phyloP scores from a whole-genome alignment of 2,329 filamentous ascomycete genomes.

The Ilyonectria mors-panacis region DNA sequence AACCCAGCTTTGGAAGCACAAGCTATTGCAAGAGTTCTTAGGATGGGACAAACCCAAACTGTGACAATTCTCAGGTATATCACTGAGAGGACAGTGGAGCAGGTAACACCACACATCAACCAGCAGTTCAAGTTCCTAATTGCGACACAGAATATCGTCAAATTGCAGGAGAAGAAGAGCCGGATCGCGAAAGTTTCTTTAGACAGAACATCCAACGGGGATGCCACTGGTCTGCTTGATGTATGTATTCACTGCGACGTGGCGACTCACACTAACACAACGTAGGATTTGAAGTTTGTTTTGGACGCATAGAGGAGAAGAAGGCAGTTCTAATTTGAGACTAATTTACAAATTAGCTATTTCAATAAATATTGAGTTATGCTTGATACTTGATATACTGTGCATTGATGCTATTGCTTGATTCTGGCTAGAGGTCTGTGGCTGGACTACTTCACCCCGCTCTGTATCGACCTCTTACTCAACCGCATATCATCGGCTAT shows the following conservation, averaged over 20 bases:
- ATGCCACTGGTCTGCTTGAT: neutral
- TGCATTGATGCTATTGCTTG: neutral
- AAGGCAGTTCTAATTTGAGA: neutral
- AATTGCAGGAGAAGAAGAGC: slow-evolving; percentile 1
- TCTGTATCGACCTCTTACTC: neutral
- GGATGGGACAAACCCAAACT: slow-evolving; percentile 5
- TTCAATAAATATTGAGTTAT: too few species aligned
- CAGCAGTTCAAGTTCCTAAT: neutral
- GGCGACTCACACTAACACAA: neutral
- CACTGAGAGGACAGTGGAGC: slow-evolving; percentile 3
- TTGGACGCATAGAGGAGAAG: neutral
- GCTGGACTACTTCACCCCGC: neutral
- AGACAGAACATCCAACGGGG: neutral
- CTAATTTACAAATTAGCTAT: neutral
- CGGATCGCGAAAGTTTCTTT: neutral
- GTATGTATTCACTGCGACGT: neutral
- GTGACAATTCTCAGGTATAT: slow-evolving; percentile 1
- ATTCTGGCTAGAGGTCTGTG: neutral
- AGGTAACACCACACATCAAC: neutral
- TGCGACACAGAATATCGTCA: neutral
- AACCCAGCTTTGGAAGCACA: slow-evolving; percentile 6
- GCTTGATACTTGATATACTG: too few species aligned
- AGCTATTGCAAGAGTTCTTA: neutral
- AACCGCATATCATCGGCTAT: neutral
- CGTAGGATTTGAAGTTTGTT: slow-evolving; percentile 1